Evolutionary conservation across 768 basidiomycete genomes (phyloP), one percentile per base, ranked within the genome.

Genomic region (Naganishia onofrii): DNA sequence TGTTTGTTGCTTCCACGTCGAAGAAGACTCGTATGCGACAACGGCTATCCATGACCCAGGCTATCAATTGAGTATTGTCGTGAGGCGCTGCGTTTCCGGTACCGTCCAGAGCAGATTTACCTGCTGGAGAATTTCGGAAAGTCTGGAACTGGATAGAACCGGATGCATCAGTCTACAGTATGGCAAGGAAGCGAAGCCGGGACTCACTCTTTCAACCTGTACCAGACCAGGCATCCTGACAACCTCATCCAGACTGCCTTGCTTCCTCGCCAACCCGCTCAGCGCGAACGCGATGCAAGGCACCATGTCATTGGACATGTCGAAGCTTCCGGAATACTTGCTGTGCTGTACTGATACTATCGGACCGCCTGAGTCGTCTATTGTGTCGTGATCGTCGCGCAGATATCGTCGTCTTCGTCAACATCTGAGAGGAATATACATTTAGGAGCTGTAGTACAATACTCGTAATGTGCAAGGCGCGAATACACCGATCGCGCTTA

Each of bases 1-100:
- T 36, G 21, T 63, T 44, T 13, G 60, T 63, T 3, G 60, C 60
- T 17, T 63, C 38, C 15, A 44, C 38, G 42, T 63, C 60, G 26
- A 63, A 63, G 60, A 63, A 63, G 19, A 63, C 60, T 28, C 60
- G 60, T 23, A 63, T 63, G 36, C 38, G 21, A 19, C 60, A 63
- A 4, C 60, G 60, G 32, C 60, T 63, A 29, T 63, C 60, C 60
- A 63, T 63, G 6, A 63, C 60, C 60, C 60, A 63, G 21, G 60
- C 42, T 1, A 63, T 63, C n/a, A 63, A 28, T 63, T 63, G 60
- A 26, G 60, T 63, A 8, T 63, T 26, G 23, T 63, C 60, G 21
- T 63, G 60, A 17, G 2, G 13, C 32, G 13, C 29, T n/a, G 60
- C 26, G 60, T 23, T 26, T 42, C n/a, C 42, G 2, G 60, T 8